phyloP scores from a whole-genome alignment of 805 yeast species.

The Ogataea saltuana region DNA sequence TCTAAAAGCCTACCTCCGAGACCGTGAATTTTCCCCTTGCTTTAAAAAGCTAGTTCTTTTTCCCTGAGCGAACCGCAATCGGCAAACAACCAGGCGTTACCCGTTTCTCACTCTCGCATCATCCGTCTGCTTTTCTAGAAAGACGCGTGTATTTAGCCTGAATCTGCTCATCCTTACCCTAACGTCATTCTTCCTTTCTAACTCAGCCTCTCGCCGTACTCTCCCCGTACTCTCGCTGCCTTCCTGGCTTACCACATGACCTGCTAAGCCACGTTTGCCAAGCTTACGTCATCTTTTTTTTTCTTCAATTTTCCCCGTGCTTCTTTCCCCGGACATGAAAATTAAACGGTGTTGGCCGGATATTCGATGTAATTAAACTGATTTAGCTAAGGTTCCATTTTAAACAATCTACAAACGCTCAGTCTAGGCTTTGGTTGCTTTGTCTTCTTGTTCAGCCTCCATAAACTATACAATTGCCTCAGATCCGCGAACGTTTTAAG shows the following conservation, averaged over 20 bases:
- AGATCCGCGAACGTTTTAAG: neutral
- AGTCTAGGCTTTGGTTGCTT: no score
- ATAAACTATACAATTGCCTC: neutral
- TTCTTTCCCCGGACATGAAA: neutral
- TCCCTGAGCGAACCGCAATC: no score
- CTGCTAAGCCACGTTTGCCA: neutral
- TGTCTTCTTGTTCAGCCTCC: no score
- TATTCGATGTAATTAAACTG: neutral
- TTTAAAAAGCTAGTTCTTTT: no score
- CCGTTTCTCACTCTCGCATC: no score
- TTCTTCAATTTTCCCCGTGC: conserved; percentile 4
- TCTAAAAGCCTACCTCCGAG: no score
- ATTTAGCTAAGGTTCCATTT: no score
- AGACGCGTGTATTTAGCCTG: no score
- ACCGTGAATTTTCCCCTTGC: no score
- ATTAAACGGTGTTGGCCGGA: conserved; percentile 5
- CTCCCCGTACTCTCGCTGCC: neutral
- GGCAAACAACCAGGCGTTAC: no score
- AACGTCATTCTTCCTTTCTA: neutral
- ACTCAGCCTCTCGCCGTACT: neutral
- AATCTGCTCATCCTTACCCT: no score
- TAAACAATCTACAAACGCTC: neutral
- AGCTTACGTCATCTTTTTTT: conserved; percentile 4
- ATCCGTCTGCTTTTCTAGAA: no score
- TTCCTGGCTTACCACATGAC: neutral